These are phyloP conservation scores for Podaxis sp. DNA, from an alignment of 768 basidiomycete genomes.

Conservation along the genomic window DNA sequence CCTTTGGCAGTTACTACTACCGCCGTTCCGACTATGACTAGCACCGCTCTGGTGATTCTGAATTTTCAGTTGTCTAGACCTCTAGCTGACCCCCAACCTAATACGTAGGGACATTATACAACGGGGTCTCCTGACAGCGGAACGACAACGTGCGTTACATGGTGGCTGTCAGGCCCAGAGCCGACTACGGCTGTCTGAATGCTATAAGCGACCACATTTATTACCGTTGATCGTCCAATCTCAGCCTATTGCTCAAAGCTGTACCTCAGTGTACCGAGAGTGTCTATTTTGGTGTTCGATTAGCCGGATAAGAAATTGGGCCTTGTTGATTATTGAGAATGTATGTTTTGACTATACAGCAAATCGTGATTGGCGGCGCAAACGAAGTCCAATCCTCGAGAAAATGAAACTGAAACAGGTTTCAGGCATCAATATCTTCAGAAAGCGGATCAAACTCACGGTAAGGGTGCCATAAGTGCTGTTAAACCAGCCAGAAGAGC, in stretches of 20 bases:
- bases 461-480: constrained; percentile 59
- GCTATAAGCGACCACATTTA: not conserved
- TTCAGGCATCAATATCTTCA: not conserved
- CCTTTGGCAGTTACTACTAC: not conserved
- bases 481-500: constrained; percentile 69
- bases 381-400: constrained; percentile 23
- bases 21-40: not conserved
- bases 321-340: not conserved
- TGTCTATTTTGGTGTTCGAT: not conserved
- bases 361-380: constrained; percentile 24
- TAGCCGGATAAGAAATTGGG: not conserved
- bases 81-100: not conserved
- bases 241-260: not conserved
- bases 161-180: not conserved
- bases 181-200: not conserved
- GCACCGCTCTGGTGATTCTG: not conserved
- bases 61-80: not conserved
- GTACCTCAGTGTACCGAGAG: not conserved
- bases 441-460: constrained; percentile 35
- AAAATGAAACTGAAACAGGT: constrained; percentile 22
- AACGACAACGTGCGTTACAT: not conserved
- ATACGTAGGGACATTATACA: not conserved
- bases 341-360: constrained; percentile 9
- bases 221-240: not conserved
- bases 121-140: not conserved